Evolutionary conservation across 805 yeast genomes (phyloP), one percentile per base, ranked within the genome.

Genomic region (Candida saitoana): DNA sequence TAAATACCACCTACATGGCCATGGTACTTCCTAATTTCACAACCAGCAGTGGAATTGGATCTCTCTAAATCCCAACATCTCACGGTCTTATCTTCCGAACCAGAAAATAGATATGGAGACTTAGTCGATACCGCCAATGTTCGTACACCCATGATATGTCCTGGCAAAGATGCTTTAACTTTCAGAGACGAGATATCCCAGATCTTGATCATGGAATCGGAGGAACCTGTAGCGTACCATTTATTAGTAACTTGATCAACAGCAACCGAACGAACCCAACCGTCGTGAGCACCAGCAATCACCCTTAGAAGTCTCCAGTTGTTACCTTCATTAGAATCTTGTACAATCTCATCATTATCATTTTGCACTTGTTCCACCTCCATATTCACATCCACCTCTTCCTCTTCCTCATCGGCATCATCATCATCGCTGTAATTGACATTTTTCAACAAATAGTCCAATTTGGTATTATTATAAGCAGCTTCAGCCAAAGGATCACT

Each of bases 61-160:
- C 80, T 77, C 60, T 91, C 98, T 50, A 93, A 71, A 67, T 93
- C 99, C 97, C 98, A 93, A 62, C 98, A 90, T 57, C 87, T 80
- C 7, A 89, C 87, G 18, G 89, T 74, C 59, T 90, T 90, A 60
- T 93, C 99, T 57, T 93, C 98, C 34, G 96, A 85, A 18, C 93
- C 90, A 11, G 91, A 79, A 59, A 90, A 93, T 69, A 93, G 65
- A 60, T 91, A 91, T 0, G 98, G 96, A 57, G 82, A 88, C 41
- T 84, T 69, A 2, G 73, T 67, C 0, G 96, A 86, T 0, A 91
- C 75, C 0, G 74, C 81, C 12, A 93, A 55, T 2, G 87, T 84
- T 42, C 96, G 65, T 1, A 93, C 91, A 0, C 88, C 80, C 96
- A 91, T 86, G 3, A 84, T 76, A 61, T 93, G 99, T 1, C 97